Conservation (phyloP, 176 grass and related monocot genomes). For the Urochloa ruziziensis region DNA sequence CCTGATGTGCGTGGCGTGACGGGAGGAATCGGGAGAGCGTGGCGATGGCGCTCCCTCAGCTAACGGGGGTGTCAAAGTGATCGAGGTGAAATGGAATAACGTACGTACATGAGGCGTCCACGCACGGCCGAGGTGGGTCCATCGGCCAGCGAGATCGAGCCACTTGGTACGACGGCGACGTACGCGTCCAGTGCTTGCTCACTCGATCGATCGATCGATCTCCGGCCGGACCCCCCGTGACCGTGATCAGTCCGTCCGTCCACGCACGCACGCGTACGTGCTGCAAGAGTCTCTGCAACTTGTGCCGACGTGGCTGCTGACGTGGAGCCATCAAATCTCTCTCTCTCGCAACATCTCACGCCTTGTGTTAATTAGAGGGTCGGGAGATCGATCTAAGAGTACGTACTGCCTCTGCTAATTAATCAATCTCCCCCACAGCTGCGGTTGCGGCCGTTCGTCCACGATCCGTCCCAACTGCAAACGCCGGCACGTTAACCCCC, state of each 20-base stretch:
- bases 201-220: neutral
- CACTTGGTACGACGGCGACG: constrained; percentile 1
- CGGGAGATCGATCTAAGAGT: neutral
- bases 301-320: neutral
- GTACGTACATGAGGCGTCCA: neutral
- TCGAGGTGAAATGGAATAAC: neutral
- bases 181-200: neutral
- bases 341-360: too few relatives aligned
- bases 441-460: neutral
- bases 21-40: neutral
- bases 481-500: neutral
- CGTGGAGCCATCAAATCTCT: neutral
- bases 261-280: too few relatives aligned
- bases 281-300: neutral
- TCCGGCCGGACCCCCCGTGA: neutral
- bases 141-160: neutral
- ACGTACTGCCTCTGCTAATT: neutral
- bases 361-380: too few relatives aligned
- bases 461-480: neutral
- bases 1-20: too few relatives aligned
- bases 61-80: neutral
- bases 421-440: neutral
- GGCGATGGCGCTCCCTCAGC: constrained; percentile 35
- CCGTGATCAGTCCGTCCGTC: neutral
- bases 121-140: neutral